Base-by-base conservation (phyloP, 2,329 filamentous ascomycete species). In the Hypoxylon sp. region DNA sequence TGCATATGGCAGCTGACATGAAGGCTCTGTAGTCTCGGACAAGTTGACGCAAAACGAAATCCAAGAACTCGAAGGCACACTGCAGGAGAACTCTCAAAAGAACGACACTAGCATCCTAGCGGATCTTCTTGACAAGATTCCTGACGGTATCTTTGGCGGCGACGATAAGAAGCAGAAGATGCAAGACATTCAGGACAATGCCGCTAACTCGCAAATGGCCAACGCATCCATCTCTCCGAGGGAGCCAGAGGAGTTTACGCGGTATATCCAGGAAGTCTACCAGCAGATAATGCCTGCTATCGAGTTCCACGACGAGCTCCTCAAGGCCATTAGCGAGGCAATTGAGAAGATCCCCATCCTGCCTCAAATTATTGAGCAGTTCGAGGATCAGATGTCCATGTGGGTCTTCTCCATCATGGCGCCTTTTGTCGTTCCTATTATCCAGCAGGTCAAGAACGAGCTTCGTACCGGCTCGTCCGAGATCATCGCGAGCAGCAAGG, bases 391-490 rank as follows among this genome's bases (percentile, higher is more conserved):
- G 75, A 82, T 97, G 63, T 95, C 90, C 50, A 78, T 94, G 68
- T 97, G 96, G 73, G 91, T 96, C 58, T 97, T 97, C 77, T 90
- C 89, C n/a, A 82, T 97, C 52, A 86, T 97, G 65, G 93, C 93
- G 1, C 93, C 93, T 5, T 95, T 93, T 65, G 82, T 97, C 33
- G 79, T 97, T 15, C 93, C 93, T 1, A 86, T 97, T 67, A 91
- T 97, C 71, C 81, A 83, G 52, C 92, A 97, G 77, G 87, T 97
- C 77, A 94, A 95, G 79, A 85, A 83, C 33, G 93, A 97, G 79
- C 86, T 97, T 40, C 87, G 88, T 65, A 93, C 90, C 3, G 93
- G 93, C 26, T 95, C 92, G 2, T 88, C 86, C 2, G 91, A 96
- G 74, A 89, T 97, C 69, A 96, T 97, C 63, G 82, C 91, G 68